Base-by-base conservation (phyloP, 2,329 filamentous ascomycete genomes). In the Diaporthe nobilis region DNA sequence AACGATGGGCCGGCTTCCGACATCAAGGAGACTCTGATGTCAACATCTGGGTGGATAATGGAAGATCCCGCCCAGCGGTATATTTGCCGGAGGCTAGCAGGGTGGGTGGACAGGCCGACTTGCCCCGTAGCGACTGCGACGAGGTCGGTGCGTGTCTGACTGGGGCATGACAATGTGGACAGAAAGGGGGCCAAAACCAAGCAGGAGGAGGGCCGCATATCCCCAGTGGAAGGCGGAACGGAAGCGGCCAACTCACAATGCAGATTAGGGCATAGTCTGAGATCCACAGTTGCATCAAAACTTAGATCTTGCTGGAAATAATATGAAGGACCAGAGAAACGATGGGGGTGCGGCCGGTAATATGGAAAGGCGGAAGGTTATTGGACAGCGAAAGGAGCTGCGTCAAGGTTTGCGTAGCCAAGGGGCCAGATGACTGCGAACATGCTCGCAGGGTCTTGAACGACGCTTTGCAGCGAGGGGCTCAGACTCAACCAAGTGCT, bases 1-100 rank as follows among this genome's bases (percentile, higher is more conserved):
- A 70, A 70, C n/a, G 34, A 70, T 70, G 65, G 65, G 49, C 65
- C 73, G 73, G 71, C 49, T 72, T 67, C 73, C 73, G 73, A 70
- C 65, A 7, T 13, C 20, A 10, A 42, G 25, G 28, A 12, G 17
- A 57, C 34, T 25, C 37, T 72, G 47, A 4, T 60, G 39, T 39
- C 44, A 9, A 25, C 31, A 10, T 37, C 31, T n/a, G 65, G 65
- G 7, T 68, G 34, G 63, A n/a, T 9, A 22, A 25, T 70, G 65
- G 65, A 39, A 34, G 65, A 55, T 70, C 65, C 65, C 34, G 65
- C 5, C 4, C 47, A 13, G 0, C n/a, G 9, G 49, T 31, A 53
- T 70, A 55, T 55, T 70, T 55, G n/a, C 65, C 47, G 65, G 65
- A 55, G 49, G 22, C 65, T 70, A 70, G 49, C n/a, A 42, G 49